Conservation (phyloP, 2,329 filamentous ascomycete genomes). For the Cordyceps farinosa region DNA sequence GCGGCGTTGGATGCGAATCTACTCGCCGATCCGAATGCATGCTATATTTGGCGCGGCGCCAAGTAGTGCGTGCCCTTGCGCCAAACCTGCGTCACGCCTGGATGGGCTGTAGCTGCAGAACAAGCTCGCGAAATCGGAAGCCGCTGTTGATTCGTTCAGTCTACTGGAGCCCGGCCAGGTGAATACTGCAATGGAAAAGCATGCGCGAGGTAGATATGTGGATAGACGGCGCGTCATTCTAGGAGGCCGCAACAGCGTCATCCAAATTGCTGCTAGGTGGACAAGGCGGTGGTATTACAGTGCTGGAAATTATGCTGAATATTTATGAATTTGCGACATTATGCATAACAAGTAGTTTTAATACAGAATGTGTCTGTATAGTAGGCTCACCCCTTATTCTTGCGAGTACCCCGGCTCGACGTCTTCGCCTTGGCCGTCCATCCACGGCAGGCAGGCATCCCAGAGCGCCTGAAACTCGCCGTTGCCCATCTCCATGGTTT, state of each 20-base stretch:
- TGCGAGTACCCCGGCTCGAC: background rate
- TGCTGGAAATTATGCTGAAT: no score
- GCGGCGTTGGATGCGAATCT: no score
- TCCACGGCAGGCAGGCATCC: background rate
- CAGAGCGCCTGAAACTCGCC: background rate
- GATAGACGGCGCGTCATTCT: no score
- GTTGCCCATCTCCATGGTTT: background rate
- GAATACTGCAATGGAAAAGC: no score
- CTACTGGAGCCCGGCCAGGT: background rate
- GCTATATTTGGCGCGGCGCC: background rate
- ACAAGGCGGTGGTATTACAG: no score
- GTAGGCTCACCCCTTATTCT: background rate
- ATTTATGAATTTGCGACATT: no score
- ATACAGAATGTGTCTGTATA: no score
- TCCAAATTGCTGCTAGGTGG: no score
- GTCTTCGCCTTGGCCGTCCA: background rate
- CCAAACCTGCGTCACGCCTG: background rate
- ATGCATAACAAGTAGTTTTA: no score
- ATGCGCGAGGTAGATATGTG: no score
- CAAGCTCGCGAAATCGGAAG: background rate
- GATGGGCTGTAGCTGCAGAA: background rate
- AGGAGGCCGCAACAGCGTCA: no score
- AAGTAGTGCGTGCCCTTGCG: background rate
- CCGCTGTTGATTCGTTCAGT: background rate
- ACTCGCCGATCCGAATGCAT: background rate